Base-by-base conservation (phyloP, 768 basidiomycete species). In the Xerocomellus dryophilus region DNA sequence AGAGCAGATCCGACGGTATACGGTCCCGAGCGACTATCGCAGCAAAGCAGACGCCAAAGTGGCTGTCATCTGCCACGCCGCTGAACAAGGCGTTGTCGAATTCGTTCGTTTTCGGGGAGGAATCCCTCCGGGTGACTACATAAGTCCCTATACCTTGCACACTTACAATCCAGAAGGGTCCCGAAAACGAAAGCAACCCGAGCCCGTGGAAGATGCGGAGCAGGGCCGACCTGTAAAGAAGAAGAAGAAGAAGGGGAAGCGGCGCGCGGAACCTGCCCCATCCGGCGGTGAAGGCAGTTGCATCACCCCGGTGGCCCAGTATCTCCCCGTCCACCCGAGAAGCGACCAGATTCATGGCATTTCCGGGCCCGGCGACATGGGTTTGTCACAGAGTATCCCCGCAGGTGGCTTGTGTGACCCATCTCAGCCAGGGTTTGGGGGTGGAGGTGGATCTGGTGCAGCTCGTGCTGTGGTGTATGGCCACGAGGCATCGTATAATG, bases 41-140 rank as follows among this genome's bases (percentile, higher is more conserved):
- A 78, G 71, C 27, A 84, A 82, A 60, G 72, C 73, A 15, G 86
- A 89, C 56, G 86, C 86, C 6, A 85, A 79, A 64, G 70, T 76
- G 15, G 85, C 82, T 14, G 85, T 80, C 11, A 70, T 77, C 1
- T 74, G 73, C 50, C 66, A 68, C 3, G 87, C 85, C 3, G 79
- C 77, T 15, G 72, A 82, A 56, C 66, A 77, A 56, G 85, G 87
- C 10, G 72, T 75, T 17, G 64, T 88, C 39, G 84, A 88, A 54
- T 76, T 84, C 42, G 64, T 88, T 21, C 78, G 80, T n/a, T 83
- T 81, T 61, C 73, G 67, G 23, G 83, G 83, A 23, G 58, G 63
- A 36, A 64, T 68, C 1, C 65, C 73, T 11, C 78, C 81, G 1
- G 61, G 70, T 23, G 77, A 71, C 14, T 79, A 82, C 53, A 59